Conservation (phyloP, 805 yeast genomes). For the Myxozyma sirexii region DNA sequence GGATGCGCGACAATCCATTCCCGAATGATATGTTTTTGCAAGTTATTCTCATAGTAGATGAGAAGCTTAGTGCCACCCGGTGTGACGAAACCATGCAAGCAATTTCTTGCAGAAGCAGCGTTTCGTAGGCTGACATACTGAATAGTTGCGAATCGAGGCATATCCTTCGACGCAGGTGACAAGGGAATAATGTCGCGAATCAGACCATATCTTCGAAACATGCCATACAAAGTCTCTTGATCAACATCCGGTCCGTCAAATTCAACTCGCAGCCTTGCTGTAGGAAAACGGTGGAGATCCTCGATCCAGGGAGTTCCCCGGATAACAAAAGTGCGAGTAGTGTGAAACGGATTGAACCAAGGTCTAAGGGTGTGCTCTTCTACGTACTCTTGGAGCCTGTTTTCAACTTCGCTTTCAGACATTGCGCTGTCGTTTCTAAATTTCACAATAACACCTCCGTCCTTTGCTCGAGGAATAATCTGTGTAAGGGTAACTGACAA, state of each 20-base stretch:
- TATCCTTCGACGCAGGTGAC: slow-evolving; percentile 49
- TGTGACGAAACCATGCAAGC: slow-evolving; percentile 76
- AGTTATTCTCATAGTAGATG: slow-evolving; percentile 66
- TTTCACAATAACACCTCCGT: slow-evolving; percentile 93
- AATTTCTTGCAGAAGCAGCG: slow-evolving; percentile 86
- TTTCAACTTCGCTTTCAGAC: slow-evolving; percentile 56
- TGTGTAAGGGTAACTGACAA: slow-evolving; percentile 53
- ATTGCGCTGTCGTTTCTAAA: slow-evolving; percentile 60
- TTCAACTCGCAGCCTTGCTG: slow-evolving; percentile 59
- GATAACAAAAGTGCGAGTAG: slow-evolving; percentile 67
- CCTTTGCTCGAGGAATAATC: slow-evolving; percentile 71
- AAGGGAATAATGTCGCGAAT: slow-evolving; percentile 74
- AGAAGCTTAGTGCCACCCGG: slow-evolving; percentile 62
- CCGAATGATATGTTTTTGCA: slow-evolving; percentile 54
- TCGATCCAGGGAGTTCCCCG: slow-evolving; percentile 97
- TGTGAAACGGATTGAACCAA: slow-evolving; percentile 49
- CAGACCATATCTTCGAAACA: slow-evolving; percentile 85
- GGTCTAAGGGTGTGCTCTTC: slow-evolving; percentile 37
- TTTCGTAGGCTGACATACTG: slow-evolving; percentile 60
- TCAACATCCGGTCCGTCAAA: slow-evolving; percentile 75
- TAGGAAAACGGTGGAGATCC: slow-evolving; percentile 80
- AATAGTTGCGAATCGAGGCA: slow-evolving; percentile 57
- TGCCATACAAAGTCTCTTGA: slow-evolving; percentile 77
- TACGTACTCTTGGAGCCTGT: slow-evolving; percentile 51
- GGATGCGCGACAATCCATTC: slow-evolving; percentile 73